phyloP scores from a whole-genome alignment of 768 basidiomycete genomes.

The Trametes cubensis region DNA sequence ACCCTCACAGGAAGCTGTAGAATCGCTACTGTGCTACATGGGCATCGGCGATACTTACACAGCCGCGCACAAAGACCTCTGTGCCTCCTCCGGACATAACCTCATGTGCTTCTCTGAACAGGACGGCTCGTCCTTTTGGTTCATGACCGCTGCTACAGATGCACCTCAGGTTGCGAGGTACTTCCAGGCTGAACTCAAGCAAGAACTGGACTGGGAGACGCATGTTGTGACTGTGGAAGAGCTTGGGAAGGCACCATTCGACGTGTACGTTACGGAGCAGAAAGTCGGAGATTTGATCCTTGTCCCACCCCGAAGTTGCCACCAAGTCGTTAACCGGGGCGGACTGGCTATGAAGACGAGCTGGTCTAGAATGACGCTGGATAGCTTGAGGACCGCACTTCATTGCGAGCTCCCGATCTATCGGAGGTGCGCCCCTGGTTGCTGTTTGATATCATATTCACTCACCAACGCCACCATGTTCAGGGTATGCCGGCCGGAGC shows the following conservation, averaged over 20 bases:
- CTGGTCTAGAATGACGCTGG: conserved; percentile 83
- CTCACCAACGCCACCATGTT: not conserved
- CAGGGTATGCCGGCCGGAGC: conserved; percentile 82
- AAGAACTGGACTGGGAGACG: conserved; percentile 75
- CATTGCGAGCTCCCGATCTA: conserved; percentile 80
- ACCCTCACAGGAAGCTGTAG: conserved; percentile 52
- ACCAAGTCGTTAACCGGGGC: conserved; percentile 82
- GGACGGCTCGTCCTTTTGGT: conserved; percentile 79
- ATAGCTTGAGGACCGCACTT: conserved; percentile 59
- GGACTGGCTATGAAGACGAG: conserved; percentile 83
- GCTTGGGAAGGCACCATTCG: conserved; percentile 65
- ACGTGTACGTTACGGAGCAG: conserved; percentile 73
- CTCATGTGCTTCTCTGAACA: conserved; percentile 82
- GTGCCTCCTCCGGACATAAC: conserved; percentile 84
- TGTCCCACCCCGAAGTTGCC: conserved; percentile 79
- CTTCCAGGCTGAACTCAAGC: conserved; percentile 54
- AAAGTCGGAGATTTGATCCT: conserved; percentile 76
- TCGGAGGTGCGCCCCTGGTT: conserved; percentile 53
- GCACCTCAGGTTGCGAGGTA: conserved; percentile 58
- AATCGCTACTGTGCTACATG: conserved; percentile 85
- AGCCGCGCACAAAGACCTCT: conserved; percentile 83
- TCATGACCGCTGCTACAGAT: conserved; percentile 72
- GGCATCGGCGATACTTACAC: conserved; percentile 85
- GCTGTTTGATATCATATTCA: not conserved
- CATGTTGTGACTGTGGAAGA: conserved; percentile 66